Evolutionary conservation across 192 early-diverging fungal species (phyloP).

Genomic region (Spizellomyces sp.): DNA sequence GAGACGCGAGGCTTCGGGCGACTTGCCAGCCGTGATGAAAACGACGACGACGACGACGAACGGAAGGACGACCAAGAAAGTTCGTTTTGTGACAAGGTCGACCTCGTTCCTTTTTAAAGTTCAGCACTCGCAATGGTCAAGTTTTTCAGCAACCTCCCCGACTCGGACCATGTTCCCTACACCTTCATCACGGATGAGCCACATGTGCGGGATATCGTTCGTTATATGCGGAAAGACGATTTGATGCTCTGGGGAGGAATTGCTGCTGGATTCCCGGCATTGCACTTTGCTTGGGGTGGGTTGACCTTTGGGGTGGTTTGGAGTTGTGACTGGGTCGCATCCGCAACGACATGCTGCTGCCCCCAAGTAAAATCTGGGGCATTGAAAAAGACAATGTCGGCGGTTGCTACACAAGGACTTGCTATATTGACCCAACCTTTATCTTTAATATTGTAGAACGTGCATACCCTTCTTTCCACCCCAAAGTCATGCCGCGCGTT

Average conservation of each 20-base stretch:
- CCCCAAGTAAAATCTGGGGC: no score
- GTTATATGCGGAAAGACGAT: constrained; percentile 88
- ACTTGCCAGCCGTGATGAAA: background rate
- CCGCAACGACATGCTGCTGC: no score
- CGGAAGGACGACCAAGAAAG: background rate
- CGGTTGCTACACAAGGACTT: constrained; percentile 29
- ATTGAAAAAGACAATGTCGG: background rate
- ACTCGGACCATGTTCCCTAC: constrained; percentile 62
- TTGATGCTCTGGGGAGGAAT: constrained; percentile 64
- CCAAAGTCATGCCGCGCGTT: constrained; percentile 41
- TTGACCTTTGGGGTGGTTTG: background rate
- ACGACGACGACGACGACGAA: background rate
- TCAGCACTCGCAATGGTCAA: constrained; percentile 31
- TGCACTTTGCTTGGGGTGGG: constrained; percentile 74
- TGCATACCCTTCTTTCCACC: constrained; percentile 46
- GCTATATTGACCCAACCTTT: constrained; percentile 14
- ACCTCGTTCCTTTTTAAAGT: no score
- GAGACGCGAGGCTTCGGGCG: background rate
- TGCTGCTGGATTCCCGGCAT: constrained; percentile 71
- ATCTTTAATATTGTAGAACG: constrained; percentile 40
- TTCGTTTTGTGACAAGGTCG: background rate
- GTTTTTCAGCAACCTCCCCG: constrained; percentile 50
- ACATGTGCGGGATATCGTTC: constrained; percentile 83
- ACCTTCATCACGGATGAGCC: constrained; percentile 90
- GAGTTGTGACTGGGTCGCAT: background rate